These are phyloP conservation scores for Fraxinus greggii DNA, from an alignment of 305 asterid species.

Conservation along the genomic window DNA sequence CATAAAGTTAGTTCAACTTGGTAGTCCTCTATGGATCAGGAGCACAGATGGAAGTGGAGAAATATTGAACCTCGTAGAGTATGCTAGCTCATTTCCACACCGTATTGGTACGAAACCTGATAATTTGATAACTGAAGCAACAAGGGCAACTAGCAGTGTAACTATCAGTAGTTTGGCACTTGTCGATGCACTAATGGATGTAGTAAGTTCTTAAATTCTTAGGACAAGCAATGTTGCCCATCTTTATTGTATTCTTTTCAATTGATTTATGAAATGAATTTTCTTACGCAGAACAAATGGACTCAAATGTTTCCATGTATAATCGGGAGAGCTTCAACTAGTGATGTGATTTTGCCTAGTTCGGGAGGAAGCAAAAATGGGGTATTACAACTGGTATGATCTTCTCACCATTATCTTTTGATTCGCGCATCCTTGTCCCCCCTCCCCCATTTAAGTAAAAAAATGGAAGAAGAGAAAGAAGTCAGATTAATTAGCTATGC, in stretches of 20 bases:
- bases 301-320: conserved; percentile 54
- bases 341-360: conserved; percentile 45
- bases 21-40: conserved; percentile 59
- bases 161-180: conserved; percentile 27
- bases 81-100: conserved; percentile 39
- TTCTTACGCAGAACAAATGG: conserved; percentile 49
- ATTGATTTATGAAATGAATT: neutral
- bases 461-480: neutral
- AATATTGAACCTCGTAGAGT: conserved; percentile 61
- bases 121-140: conserved; percentile 43
- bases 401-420: neutral
- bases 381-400: conserved; percentile 51
- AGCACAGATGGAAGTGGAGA: conserved; percentile 54
- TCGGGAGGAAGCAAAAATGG: conserved; percentile 43
- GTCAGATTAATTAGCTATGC: neutral
- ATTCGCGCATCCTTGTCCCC: neutral
- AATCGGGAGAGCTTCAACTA: conserved; percentile 44
- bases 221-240: neutral
- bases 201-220: conserved; percentile 28
- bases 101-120: conserved; percentile 36
- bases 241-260: too few species aligned
- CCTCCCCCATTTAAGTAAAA: neutral
- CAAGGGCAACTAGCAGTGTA: conserved; percentile 35
- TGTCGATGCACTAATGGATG: conserved; percentile 28
- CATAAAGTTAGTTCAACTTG: conserved; percentile 55